Conservation (phyloP, 495 filamentous ascomycete species). For the Neurospora sp. region DNA sequence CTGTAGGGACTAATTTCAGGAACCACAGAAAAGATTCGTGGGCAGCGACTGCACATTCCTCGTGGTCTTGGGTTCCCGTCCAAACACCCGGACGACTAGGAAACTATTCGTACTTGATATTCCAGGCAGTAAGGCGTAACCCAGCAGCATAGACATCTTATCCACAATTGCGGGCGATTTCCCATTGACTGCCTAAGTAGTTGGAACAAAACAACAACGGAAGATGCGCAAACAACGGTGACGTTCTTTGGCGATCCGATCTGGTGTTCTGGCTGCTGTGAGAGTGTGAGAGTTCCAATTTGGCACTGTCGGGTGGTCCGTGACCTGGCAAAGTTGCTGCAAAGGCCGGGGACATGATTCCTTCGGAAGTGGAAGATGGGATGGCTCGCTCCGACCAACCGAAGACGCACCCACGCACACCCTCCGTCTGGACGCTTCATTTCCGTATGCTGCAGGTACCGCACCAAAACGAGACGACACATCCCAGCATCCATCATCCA, state of each 20-base stretch:
- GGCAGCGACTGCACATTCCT: background rate
- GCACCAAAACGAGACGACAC: background rate
- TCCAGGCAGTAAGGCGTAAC: background rate
- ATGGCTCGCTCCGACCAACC: background rate
- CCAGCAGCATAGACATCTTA: background rate
- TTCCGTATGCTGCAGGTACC: background rate
- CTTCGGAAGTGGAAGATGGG: background rate
- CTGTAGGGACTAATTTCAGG: background rate
- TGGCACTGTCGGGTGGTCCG: background rate
- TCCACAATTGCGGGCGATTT: background rate
- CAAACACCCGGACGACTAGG: background rate
- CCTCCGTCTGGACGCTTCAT: background rate
- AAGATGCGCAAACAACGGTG: background rate
- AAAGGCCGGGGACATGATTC: background rate
- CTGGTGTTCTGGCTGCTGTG: background rate
- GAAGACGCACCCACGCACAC: background rate
- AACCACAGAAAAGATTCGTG: background rate
- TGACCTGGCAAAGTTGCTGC: background rate
- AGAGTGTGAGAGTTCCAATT: background rate
- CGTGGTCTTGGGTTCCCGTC: background rate
- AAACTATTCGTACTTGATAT: background rate
- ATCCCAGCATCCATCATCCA: background rate
- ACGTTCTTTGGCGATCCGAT: background rate
- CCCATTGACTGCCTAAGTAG: background rate
- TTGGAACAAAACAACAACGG: background rate